Conservation (phyloP, 768 basidiomycete genomes). For the Russula vinacea region DNA sequence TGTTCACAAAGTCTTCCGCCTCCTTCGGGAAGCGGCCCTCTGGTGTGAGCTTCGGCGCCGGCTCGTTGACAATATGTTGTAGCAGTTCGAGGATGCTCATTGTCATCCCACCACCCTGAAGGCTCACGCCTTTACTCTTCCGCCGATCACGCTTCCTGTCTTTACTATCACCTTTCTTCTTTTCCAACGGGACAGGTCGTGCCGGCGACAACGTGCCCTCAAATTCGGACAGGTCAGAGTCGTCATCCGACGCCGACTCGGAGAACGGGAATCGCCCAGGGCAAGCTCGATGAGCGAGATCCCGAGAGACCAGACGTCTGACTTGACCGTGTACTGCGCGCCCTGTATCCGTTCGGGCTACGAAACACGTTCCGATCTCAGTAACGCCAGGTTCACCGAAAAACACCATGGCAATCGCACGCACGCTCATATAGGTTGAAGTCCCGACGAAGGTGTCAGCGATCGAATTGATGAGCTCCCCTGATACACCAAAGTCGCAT, state of each 20-base stretch:
- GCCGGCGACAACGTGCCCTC: conserved; percentile 77
- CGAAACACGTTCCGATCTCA: conserved; percentile 24
- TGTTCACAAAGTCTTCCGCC: conserved; percentile 84
- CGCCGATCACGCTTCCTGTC: conserved; percentile 72
- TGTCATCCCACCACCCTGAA: conserved; percentile 94
- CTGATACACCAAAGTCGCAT: conserved; percentile 98
- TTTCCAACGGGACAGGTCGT: conserved; percentile 51
- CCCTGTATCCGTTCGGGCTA: conserved; percentile 99
- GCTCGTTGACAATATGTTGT: conserved; percentile 98
- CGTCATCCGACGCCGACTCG: conserved; percentile 64
- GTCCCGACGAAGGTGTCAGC: conserved; percentile 99
- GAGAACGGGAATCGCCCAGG: conserved; percentile 94
- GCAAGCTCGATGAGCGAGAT: conserved; percentile 97
- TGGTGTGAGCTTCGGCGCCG: conserved; percentile 81
- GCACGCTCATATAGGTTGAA: conserved; percentile 98
- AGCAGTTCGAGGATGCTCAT: conserved; percentile 97
- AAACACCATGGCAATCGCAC: conserved; percentile 35
- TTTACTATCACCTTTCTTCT: conserved; percentile 39
- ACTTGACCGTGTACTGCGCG: conserved; percentile 97
- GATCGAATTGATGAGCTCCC: conserved; percentile 97
- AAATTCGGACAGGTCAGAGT: conserved; percentile 73
- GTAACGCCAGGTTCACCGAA: conserved; percentile 23
- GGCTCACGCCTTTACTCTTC: conserved; percentile 87
- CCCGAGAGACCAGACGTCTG: conserved; percentile 98
- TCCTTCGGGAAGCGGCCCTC: conserved; percentile 69